Evolutionary conservation across 495 filamentous ascomycete species (phyloP), one percentile per base, ranked within the genome.

Genomic region (Hyaloscypha bicolor): DNA sequence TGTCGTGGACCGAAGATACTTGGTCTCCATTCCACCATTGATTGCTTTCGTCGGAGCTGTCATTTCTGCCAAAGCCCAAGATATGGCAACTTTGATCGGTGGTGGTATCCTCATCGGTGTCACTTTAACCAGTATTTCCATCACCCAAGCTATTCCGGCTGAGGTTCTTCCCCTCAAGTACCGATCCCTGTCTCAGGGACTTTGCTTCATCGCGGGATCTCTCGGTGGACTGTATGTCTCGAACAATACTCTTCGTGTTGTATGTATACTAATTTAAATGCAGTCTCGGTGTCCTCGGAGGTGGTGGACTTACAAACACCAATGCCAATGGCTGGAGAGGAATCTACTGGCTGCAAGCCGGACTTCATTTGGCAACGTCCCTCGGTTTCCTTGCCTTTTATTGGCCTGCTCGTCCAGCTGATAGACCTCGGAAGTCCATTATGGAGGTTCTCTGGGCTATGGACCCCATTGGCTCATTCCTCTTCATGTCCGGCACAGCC

Each of bases 321-420:
- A 74, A 72, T 71, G 55, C 74, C 2, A 68, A 66, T 2, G 84
- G 84, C 25, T 86, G 84, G 84, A 76, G 84, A 9, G 77, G 80
- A 58, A 85, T 85, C 60, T 86, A 84, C 74, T 85, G 83, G 84
- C 83, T 86, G 19, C 84, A 86, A 74, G 84, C 83, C 3, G 82
- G 75, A 8, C 82, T 86, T 67, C 83, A 85, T 62, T 73, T 74
- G n/a, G 69, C 76, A 16, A 83, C 80, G 1, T 71, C 79, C 2
- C 25, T 83, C 3, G 81, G 81, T 9, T 70, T 86, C 30, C 72
- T 86, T 25, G 61, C 77, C 33, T 85, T 84, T 69, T 86, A 86
- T 71, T 19, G 45, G 21, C 82, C 76, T 71, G 29, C 35, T n/a
- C 84, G 83, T 9, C 61, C 69, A 9, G 59, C 70, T n/a, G 75